phyloP scores from a whole-genome alignment of 176 grass and related monocot species.

The Avena atlantica region DNA sequence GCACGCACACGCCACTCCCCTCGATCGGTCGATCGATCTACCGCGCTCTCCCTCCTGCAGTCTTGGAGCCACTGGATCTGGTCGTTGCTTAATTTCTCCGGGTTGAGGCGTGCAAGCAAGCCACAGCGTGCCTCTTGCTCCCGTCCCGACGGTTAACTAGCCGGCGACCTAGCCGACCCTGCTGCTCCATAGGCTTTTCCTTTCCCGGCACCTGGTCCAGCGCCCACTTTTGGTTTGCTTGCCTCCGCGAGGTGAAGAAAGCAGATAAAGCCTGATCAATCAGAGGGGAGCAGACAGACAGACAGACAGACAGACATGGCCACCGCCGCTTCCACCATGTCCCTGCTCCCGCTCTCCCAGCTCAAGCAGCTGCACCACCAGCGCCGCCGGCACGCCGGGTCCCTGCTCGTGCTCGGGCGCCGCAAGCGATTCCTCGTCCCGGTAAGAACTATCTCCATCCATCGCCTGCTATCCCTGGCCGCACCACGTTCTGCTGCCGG shows the following conservation, averaged over 20 bases:
- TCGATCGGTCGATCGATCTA: not conserved
- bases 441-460: constrained; percentile 12
- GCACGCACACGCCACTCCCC: not conserved
- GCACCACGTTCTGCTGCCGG: too few species aligned
- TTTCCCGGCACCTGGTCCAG: not conserved
- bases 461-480: not conserved
- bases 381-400: not conserved
- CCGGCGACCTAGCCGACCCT: not conserved
- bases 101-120: constrained; percentile 47
- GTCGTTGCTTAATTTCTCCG: not conserved
- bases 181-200: not conserved
- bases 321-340: constrained; percentile 48
- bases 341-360: constrained; percentile 61
- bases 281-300: too few species aligned
- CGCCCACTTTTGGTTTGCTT: not conserved
- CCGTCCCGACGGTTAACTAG: constrained; percentile 21
- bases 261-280: not conserved
- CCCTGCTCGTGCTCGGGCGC: constrained; percentile 43
- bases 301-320: constrained; percentile 37
- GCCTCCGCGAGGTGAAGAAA: not conserved
- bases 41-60: too few species aligned
- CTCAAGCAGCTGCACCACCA: constrained; percentile 46
- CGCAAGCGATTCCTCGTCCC: constrained; percentile 46
- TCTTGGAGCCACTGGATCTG: not conserved
- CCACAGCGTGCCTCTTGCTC: not conserved